Conservation (phyloP, 140 eudicot species). For the Flaveria floridana region DNA sequence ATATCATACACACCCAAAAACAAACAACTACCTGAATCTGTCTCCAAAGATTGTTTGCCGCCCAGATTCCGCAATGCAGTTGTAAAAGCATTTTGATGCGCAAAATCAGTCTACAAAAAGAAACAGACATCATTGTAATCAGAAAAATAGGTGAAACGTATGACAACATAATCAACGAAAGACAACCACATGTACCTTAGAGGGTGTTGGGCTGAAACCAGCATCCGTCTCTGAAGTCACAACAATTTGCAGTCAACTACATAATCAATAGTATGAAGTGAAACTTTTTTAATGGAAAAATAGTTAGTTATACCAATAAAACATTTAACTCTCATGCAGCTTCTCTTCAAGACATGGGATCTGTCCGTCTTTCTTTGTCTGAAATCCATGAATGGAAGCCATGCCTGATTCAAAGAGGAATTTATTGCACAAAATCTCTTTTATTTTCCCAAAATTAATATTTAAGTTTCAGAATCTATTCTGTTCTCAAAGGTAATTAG, state of each 20-base stretch:
- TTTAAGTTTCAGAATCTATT: not conserved
- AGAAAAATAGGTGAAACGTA: not conserved
- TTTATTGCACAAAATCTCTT: not conserved
- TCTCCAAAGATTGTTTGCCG: constrained; percentile 35
- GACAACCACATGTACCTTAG: constrained; percentile 51
- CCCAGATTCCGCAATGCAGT: constrained; percentile 69
- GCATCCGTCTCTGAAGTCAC: constrained; percentile 76
- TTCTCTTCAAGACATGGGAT: constrained; percentile 56
- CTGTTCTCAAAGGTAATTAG: not conserved
- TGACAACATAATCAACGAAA: not conserved
- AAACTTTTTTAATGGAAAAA: not conserved
- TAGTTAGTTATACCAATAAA: constrained; percentile 60
- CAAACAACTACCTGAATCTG: constrained; percentile 45
- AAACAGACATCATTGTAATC: not conserved
- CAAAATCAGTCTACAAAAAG: constrained; percentile 63
- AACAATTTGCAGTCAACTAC: constrained; percentile 16
- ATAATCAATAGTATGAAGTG: not conserved
- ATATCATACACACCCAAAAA: constrained; percentile 6
- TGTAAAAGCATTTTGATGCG: constrained; percentile 60
- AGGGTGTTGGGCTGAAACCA: constrained; percentile 83
- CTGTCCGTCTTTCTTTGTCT: constrained; percentile 50
- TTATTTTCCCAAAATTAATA: not conserved
- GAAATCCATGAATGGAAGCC: constrained; percentile 86
- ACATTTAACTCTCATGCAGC: constrained; percentile 74
- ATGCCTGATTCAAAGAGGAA: constrained; percentile 38